phyloP scores from a whole-genome alignment of 345 rosid genomes.

The Cardamine resedifolia region DNA sequence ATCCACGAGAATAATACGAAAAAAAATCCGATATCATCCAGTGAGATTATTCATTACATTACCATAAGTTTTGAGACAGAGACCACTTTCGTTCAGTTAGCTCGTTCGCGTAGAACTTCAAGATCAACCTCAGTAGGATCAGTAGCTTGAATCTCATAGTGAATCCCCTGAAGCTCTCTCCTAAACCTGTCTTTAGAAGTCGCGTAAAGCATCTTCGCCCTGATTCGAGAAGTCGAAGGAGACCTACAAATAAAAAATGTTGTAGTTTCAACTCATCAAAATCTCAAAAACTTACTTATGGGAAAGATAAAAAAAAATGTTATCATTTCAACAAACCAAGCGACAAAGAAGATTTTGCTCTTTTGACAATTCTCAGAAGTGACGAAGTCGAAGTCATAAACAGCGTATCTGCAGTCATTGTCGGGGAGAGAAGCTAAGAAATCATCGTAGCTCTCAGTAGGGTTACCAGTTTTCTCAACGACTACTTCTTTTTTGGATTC shows the following conservation, averaged over 20 bases:
- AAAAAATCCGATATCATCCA: constrained; percentile 4
- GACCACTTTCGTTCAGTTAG: constrained; percentile 37
- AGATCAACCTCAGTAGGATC: constrained; percentile 84
- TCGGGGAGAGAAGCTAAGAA: constrained; percentile 71
- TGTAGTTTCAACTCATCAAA: background rate
- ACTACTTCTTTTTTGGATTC: constrained; percentile 60
- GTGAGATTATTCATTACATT: constrained; percentile 33
- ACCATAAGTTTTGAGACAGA: constrained; percentile 8
- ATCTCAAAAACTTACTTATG: background rate
- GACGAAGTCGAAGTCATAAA: constrained; percentile 69
- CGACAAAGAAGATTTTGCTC: constrained; percentile 80
- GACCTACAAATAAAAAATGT: constrained; percentile 45
- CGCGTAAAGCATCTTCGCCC: constrained; percentile 76
- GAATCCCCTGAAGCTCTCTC: constrained; percentile 75
- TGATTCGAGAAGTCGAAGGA: constrained; percentile 62
- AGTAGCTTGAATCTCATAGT: constrained; percentile 83
- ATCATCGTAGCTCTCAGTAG: constrained; percentile 65
- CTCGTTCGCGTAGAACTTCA: constrained; percentile 62
- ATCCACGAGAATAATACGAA: constrained; percentile 21
- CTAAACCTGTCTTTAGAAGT: constrained; percentile 68
- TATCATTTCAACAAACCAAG: constrained; percentile 52
- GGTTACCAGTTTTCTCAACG: constrained; percentile 68
- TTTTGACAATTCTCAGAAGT: constrained; percentile 77
- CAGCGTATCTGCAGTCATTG: constrained; percentile 76
- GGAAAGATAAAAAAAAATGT: background rate